These are phyloP conservation scores for Raphanus sativus DNA, from an alignment of 345 rosid species.

Conservation along the genomic window DNA sequence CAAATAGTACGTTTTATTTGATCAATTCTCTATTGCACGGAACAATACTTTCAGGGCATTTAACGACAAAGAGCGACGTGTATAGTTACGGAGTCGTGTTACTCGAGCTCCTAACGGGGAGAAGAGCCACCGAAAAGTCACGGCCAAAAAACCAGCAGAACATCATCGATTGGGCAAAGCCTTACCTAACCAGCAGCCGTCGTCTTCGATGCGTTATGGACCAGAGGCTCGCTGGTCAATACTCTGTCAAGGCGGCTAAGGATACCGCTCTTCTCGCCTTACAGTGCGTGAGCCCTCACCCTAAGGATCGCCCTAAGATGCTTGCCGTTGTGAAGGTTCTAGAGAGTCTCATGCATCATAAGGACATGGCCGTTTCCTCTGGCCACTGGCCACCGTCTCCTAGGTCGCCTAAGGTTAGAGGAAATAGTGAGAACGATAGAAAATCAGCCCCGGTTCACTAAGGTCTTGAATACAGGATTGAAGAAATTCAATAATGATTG, in stretches of 20 bases:
- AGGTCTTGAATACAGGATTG: constrained; percentile 19
- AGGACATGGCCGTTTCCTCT: constrained; percentile 76
- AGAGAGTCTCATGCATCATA: constrained; percentile 54
- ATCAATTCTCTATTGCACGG: not conserved
- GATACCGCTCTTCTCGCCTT: constrained; percentile 60
- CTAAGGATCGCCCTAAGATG: constrained; percentile 91
- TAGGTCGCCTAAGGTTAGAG: constrained; percentile 34
- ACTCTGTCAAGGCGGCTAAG: constrained; percentile 87
- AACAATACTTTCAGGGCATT: constrained; percentile 59
- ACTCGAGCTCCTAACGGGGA: constrained; percentile 84
- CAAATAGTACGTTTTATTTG: not conserved
- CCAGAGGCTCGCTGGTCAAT: constrained; percentile 75
- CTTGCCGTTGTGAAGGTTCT: constrained; percentile 60
- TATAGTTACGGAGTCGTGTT: constrained; percentile 91
- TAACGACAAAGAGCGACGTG: constrained; percentile 86
- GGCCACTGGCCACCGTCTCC: constrained; percentile 67
- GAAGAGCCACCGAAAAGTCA: constrained; percentile 73
- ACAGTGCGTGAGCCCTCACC: constrained; percentile 74
- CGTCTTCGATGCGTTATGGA: constrained; percentile 70
- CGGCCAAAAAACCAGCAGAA: constrained; percentile 70
- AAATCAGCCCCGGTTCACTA: constrained; percentile 47
- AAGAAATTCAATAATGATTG: constrained; percentile 8
- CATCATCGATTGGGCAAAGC: constrained; percentile 81
- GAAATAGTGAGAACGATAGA: constrained; percentile 36
- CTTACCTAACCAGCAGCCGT: constrained; percentile 70